Base-by-base conservation (phyloP, 192 early-diverging fungal species). In the Coemansia furcata region DNA sequence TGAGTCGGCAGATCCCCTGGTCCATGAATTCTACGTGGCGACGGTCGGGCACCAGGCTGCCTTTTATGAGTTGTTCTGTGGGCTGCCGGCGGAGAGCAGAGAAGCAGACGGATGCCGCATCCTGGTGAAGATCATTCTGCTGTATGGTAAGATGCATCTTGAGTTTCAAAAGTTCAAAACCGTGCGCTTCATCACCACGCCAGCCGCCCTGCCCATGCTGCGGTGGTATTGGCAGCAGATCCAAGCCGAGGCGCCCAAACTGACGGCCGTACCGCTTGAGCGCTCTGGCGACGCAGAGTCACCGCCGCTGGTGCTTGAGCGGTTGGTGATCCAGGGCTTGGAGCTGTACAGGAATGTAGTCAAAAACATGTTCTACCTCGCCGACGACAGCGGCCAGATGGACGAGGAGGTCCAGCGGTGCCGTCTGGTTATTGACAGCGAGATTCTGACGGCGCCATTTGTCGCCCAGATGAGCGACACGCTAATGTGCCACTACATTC, bases 131-230 rank as follows among this genome's bases (percentile, higher is more conserved):
- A 87, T 92, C 55, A 77, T 85, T 8, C 54, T 89, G 42, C 84
- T 87, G 9, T 86, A 92, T 46, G 95, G 95, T 32, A 92, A 92
- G 65, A 67, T 97, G 32, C 94, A 92, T 69, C 63, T 92, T 55
- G 88, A 92, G 63, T 69, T 93, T 15, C 86, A 90, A 71, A 87
- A 86, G 62, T 65, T 83, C 1, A 86, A 90, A 39, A 84, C 90
- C 1, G 79, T 91, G 5, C 81, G 85, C 6, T 93, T 91, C 66
- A 85, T 90, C 26, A 71, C 87, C 2, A 77, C 83, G 9, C 88
- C 89, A 10, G 78, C 82, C 6, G 83, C 87, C 35, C 70, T 87
- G 6, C 85, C 84, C 36, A 86, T 94, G 36, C 73, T 94, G 60
- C 66, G 73, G 39, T 94, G 87, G 78, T 97, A 94, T 79, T 94